These are phyloP conservation scores for Yarrowia osloensis DNA, from an alignment of 805 yeast species.

Conservation along the genomic window DNA sequence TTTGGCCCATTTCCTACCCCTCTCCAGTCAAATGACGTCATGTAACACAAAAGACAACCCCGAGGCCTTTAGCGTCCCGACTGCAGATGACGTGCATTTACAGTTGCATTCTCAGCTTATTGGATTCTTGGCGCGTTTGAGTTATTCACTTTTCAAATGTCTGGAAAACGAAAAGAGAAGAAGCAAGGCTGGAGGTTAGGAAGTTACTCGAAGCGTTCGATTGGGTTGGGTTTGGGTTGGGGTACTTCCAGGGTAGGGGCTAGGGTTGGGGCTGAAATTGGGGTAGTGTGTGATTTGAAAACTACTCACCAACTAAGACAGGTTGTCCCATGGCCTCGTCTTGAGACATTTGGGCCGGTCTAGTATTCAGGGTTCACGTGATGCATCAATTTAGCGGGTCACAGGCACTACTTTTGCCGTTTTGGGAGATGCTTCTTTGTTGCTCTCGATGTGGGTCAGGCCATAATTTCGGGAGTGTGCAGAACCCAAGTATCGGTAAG, in stretches of 20 bases:
- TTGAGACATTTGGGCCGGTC: background rate
- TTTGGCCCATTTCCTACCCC: background rate
- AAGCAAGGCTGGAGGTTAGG: background rate
- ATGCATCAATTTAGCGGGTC: background rate
- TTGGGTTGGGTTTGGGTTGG: no score
- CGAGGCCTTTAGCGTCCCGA: background rate
- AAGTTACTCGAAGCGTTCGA: no score
- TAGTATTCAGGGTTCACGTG: background rate
- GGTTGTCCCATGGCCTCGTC: background rate
- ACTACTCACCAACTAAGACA: no score
- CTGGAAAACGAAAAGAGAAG: background rate
- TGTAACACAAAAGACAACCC: background rate
- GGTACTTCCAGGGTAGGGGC: no score
- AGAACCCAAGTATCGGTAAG: background rate
- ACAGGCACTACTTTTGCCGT: background rate
- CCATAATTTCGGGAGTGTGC: background rate
- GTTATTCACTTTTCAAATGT: constrained; percentile 5
- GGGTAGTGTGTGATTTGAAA: no score
- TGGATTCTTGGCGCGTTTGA: constrained; percentile 19
- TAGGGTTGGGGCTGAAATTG: no score
- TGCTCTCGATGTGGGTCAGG: background rate
- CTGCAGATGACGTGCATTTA: constrained; percentile 22
- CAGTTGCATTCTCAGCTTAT: constrained; percentile 26
- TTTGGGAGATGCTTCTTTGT: background rate
- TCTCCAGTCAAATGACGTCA: background rate